Percentiles rank a stretch among this genome's conserved stretches.
Conservation (phyloP, 139 green algal species). For the Tetradesmus obliquus region DNA sequence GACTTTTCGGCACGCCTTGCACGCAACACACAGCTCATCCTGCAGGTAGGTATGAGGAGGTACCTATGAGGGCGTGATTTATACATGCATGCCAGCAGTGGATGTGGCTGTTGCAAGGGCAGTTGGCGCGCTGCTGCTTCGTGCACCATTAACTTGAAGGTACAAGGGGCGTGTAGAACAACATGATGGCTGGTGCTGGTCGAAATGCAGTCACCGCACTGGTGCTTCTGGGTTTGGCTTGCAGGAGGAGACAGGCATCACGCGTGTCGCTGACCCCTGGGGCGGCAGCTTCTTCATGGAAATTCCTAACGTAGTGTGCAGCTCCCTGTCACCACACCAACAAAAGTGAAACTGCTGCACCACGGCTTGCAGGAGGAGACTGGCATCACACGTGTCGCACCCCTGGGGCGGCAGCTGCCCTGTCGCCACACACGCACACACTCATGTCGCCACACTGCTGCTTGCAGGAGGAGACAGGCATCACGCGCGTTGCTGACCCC, state of each 20-base stretch:
- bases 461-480: slow-evolving; percentile 68
- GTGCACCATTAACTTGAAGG: neutral
- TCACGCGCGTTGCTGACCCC: slow-evolving; percentile 72
- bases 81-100: no score
- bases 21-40: slow-evolving; percentile 79
- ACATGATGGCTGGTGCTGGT: slow-evolving; percentile 52
- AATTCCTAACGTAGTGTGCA: neutral
- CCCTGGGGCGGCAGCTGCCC: no score
- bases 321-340: no score
- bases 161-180: slow-evolving; percentile 73
- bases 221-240: neutral
- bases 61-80: no score
- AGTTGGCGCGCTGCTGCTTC: no score
- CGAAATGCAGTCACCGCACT: no score
- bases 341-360: no score
- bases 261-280: slow-evolving; percentile 73
- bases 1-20: slow-evolving; percentile 70
- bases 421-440: no score
- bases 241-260: slow-evolving; percentile 74
- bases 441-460: no score
- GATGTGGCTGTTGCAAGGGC: no score
- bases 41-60: slow-evolving; percentile 34
- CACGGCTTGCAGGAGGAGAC: slow-evolving; percentile 63
- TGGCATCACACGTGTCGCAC: slow-evolving; percentile 55
- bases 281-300: slow-evolving; percentile 81